Evolutionary conservation across 2,329 filamentous ascomycete species (phyloP).

Genomic region (Calcarisporium arbuscula): DNA sequence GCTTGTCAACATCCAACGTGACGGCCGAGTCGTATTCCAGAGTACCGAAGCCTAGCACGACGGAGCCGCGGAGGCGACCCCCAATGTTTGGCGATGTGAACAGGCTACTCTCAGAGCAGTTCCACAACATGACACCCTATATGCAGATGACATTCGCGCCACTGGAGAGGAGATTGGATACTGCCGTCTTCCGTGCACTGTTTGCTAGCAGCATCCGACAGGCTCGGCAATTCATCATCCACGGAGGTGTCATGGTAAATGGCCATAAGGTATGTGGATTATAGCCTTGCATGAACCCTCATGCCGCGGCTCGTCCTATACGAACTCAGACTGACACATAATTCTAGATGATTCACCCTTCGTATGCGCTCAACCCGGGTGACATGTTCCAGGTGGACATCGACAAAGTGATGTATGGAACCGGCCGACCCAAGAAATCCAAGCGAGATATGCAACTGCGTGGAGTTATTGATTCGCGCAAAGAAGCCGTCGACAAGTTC

Average conservation of each 20-base stretch:
- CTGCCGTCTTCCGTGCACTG: slow-evolving; percentile 87
- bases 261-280: slow-evolving; percentile 71
- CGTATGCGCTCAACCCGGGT: slow-evolving; percentile 91
- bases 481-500: slow-evolving; percentile 20
- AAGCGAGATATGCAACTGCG: slow-evolving; percentile 16
- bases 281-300: no score
- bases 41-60: slow-evolving; percentile 16
- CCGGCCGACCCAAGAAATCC: slow-evolving; percentile 62
- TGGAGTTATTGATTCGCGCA: slow-evolving; percentile 19
- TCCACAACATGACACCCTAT: slow-evolving; percentile 63
- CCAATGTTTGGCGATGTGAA: slow-evolving; percentile 25
- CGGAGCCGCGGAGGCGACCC: slow-evolving; percentile 11
- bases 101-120: slow-evolving; percentile 24
- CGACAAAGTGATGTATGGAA: slow-evolving; percentile 82
- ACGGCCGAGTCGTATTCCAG: slow-evolving; percentile 28
- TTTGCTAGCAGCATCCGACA: slow-evolving; percentile 92
- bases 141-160: slow-evolving; percentile 96
- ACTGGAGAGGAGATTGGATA: slow-evolving; percentile 82
- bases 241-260: slow-evolving; percentile 92
- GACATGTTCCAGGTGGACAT: slow-evolving; percentile 97
- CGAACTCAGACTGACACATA: not conserved
- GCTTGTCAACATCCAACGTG: slow-evolving; percentile 35
- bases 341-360: slow-evolving; percentile 77
- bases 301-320: no score
- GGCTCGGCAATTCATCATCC: slow-evolving; percentile 88